phyloP scores from a whole-genome alignment of 2,329 filamentous ascomycete genomes.

The Mycosphaerella arachidis region DNA sequence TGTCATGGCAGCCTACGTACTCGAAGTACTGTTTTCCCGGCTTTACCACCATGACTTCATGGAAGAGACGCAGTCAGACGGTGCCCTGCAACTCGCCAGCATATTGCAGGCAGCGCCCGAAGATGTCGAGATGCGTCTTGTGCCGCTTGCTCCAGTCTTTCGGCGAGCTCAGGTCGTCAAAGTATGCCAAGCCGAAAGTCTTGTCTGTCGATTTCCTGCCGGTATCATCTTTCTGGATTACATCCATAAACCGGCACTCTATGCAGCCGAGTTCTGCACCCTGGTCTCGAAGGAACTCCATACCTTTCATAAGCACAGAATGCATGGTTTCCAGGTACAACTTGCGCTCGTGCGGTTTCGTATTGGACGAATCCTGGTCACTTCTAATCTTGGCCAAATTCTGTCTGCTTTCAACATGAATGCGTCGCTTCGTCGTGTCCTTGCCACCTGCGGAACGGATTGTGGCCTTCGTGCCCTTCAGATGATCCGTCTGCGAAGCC shows the following conservation, averaged over 20 bases:
- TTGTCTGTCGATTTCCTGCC: slow-evolving; percentile 14
- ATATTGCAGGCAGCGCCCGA: slow-evolving; percentile 22
- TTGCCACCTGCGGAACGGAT: slow-evolving; percentile 18
- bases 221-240: slow-evolving; percentile 21
- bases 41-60: slow-evolving; percentile 25
- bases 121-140: slow-evolving; percentile 25
- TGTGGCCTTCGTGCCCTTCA: slow-evolving; percentile 31
- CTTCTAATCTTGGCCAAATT: slow-evolving; percentile 45
- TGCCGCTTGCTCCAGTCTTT: slow-evolving; percentile 25
- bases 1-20: slow-evolving; percentile 24
- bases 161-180: slow-evolving; percentile 20
- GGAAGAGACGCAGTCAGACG: slow-evolving; percentile 19
- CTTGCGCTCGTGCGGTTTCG: slow-evolving; percentile 38
- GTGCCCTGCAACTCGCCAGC: slow-evolving; percentile 22
- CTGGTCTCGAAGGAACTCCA: slow-evolving; percentile 43
- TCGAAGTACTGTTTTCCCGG: slow-evolving; percentile 23
- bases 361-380: slow-evolving; percentile 44
- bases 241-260: slow-evolving; percentile 43
- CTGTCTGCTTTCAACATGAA: slow-evolving; percentile 35
- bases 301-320: slow-evolving; percentile 41
- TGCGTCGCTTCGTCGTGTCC: slow-evolving; percentile 15
- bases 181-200: slow-evolving; percentile 25
- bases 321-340: slow-evolving; percentile 46
- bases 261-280: slow-evolving; percentile 44
- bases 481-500: slow-evolving; percentile 30